phyloP scores from a whole-genome alignment of 2,329 filamentous ascomycete species.

The Scedosporium apiospermum region DNA sequence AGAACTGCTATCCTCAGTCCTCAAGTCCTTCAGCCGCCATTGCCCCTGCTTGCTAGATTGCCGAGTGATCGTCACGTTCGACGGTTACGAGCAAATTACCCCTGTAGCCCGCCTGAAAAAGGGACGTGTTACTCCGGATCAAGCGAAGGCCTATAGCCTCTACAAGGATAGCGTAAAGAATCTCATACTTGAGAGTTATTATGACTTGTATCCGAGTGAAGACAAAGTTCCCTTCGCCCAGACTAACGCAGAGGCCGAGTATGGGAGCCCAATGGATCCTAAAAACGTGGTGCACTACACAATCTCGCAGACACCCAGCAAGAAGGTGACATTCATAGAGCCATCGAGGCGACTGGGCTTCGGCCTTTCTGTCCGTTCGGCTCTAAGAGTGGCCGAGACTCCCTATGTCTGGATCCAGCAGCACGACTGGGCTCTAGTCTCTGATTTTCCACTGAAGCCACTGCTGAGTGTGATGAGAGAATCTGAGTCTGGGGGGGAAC shows the following conservation, averaged over 20 bases:
- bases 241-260: slow-evolving; percentile 10
- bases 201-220: background rate
- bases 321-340: slow-evolving; percentile 38
- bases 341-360: slow-evolving; percentile 38
- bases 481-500: slow-evolving; percentile 16
- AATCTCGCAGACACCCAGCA: slow-evolving; percentile 23
- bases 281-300: slow-evolving; percentile 27
- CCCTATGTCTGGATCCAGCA: slow-evolving; percentile 49
- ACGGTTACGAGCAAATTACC: slow-evolving; percentile 39
- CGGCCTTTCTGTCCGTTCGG: slow-evolving; percentile 42
- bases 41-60: slow-evolving; percentile 32
- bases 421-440: slow-evolving; percentile 43
- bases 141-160: slow-evolving; percentile 27
- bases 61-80: slow-evolving; percentile 40
- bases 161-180: slow-evolving; percentile 40
- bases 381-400: slow-evolving; percentile 33
- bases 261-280: slow-evolving; percentile 12
- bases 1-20: slow-evolving; percentile 36
- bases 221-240: slow-evolving; percentile 40
- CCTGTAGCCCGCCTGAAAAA: slow-evolving; percentile 38
- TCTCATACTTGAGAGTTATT: slow-evolving; percentile 19
- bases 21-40: slow-evolving; percentile 33
- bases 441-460: slow-evolving; percentile 31
- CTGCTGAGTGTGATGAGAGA: slow-evolving; percentile 36
- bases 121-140: slow-evolving; percentile 38